These are phyloP conservation scores for Bromus sterilis DNA, from an alignment of 176 grass and related monocot genomes.

Conservation along the genomic window DNA sequence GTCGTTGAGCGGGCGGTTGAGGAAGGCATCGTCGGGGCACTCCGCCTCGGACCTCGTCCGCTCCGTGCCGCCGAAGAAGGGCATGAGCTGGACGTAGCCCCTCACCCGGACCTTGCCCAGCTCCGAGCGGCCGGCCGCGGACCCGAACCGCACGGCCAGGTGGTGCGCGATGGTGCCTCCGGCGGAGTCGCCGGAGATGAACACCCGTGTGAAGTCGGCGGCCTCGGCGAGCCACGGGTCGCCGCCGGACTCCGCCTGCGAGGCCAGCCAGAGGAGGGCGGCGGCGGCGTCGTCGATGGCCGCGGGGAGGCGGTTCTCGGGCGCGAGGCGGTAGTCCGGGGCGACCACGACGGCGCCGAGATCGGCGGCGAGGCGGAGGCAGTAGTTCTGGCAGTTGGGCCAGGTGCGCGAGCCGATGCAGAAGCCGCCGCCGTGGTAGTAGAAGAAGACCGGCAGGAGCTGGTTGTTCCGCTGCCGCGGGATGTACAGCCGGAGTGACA, in stretches of 20 bases:
- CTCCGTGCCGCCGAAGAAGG: slow-evolving; percentile 62
- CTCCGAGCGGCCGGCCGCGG: slow-evolving; percentile 29
- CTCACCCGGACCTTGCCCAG: slow-evolving; percentile 22
- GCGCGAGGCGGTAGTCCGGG: slow-evolving; percentile 81
- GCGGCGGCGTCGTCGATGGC: slow-evolving; percentile 44
- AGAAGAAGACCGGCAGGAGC: slow-evolving; percentile 57
- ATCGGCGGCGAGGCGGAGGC: slow-evolving; percentile 61
- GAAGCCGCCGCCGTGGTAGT: slow-evolving; percentile 81
- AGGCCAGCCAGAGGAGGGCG: slow-evolving; percentile 38
- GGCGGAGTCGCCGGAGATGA: slow-evolving; percentile 79
- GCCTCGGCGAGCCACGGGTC: slow-evolving; percentile 55
- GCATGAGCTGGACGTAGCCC: slow-evolving; percentile 72
- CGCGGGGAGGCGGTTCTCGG: slow-evolving; percentile 72
- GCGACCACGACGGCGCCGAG: slow-evolving; percentile 67
- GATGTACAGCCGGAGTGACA: slow-evolving; percentile 46
- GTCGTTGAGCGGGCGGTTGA: slow-evolving; percentile 62
- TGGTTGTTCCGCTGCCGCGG: not conserved
- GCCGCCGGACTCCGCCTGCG: not conserved
- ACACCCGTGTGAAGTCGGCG: slow-evolving; percentile 45
- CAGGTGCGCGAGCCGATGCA: slow-evolving; percentile 81
- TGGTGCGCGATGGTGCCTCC: slow-evolving; percentile 77
- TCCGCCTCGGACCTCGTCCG: slow-evolving; percentile 58
- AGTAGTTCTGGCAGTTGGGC: slow-evolving; percentile 92
- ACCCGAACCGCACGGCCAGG: slow-evolving; percentile 60
- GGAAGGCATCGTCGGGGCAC: slow-evolving; percentile 68